phyloP scores from a whole-genome alignment of 2,329 filamentous ascomycete genomes.

The Arachnopeziza araneosa region DNA sequence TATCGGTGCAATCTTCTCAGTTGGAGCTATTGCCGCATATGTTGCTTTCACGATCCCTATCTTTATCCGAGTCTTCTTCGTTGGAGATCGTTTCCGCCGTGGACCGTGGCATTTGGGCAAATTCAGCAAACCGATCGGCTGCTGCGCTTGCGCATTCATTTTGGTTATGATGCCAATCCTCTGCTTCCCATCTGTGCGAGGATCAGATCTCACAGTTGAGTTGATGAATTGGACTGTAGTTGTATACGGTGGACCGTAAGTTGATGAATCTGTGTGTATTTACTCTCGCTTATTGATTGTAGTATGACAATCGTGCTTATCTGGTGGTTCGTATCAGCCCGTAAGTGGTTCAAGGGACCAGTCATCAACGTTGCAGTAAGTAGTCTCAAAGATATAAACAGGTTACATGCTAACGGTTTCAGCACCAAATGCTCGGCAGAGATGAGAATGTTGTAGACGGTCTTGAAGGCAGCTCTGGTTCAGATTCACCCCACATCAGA shows the following conservation, averaged over 20 bases:
- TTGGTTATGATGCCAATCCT: constrained; percentile 61
- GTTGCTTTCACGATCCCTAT: constrained; percentile 52
- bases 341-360: constrained; percentile 61
- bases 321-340: constrained; percentile 58
- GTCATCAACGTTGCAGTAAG: constrained; percentile 52
- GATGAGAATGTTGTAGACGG: constrained; percentile 21
- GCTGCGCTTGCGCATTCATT: constrained; percentile 51
- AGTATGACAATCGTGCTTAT: constrained; percentile 47
- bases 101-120: constrained; percentile 63
- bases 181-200: constrained; percentile 53
- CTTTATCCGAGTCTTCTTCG: constrained; percentile 51
- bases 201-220: constrained; percentile 42
- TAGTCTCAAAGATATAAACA: constrained; percentile 1
- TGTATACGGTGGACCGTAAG: constrained; percentile 51
- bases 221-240: constrained; percentile 62
- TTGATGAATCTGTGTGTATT: background rate
- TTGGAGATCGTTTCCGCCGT: constrained; percentile 54
- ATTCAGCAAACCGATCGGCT: constrained; percentile 50
- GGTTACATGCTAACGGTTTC: constrained; percentile 9
- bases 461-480: constrained; percentile 18
- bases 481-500: background rate
- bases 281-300: constrained; percentile 9
- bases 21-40: constrained; percentile 60
- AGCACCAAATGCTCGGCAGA: constrained; percentile 29
- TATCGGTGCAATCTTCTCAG: constrained; percentile 61